A percentile compares a stretch with the other conserved stretches of the same genome.
phyloP scores from a whole-genome alignment of 345 rosid species.

The Citrus cavaleriei region DNA sequence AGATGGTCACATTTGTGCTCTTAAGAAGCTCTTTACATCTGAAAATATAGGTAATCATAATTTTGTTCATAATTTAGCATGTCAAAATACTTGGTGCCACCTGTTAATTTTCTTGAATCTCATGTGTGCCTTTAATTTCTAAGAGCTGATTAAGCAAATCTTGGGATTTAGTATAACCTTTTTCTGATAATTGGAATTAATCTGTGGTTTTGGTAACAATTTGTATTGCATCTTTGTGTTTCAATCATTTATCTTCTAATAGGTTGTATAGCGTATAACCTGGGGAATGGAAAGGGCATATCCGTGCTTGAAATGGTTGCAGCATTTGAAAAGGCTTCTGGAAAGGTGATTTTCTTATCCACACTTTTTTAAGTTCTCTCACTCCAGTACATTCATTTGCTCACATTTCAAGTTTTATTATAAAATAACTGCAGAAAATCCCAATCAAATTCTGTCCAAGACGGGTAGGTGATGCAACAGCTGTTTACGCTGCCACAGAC shows the following conservation, averaged over 20 bases:
- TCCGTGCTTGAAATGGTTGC: slow-evolving; percentile 94
- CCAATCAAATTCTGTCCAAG: slow-evolving; percentile 75
- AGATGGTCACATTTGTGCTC: slow-evolving; percentile 89
- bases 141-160: not conserved
- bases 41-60: slow-evolving; percentile 52
- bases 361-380: not conserved
- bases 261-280: slow-evolving; percentile 86
- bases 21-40: slow-evolving; percentile 57
- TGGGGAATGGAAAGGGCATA: slow-evolving; percentile 85
- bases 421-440: slow-evolving; percentile 61
- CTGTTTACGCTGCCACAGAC: slow-evolving; percentile 73
- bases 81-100: not conserved
- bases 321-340: slow-evolving; percentile 88
- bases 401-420: not conserved
- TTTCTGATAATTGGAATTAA: not conserved
- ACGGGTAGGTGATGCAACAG: slow-evolving; percentile 92
- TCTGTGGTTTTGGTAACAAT: not conserved
- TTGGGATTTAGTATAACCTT: not conserved
- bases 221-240: not conserved
- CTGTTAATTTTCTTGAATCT: not conserved
- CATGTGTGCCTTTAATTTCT: not conserved
- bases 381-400: not conserved
- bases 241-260: not conserved
- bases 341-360: slow-evolving; percentile 57
- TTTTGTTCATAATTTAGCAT: not conserved